Base-by-base conservation (phyloP, 2,329 filamentous ascomycete genomes). In the Aspergillus calidoustus region DNA sequence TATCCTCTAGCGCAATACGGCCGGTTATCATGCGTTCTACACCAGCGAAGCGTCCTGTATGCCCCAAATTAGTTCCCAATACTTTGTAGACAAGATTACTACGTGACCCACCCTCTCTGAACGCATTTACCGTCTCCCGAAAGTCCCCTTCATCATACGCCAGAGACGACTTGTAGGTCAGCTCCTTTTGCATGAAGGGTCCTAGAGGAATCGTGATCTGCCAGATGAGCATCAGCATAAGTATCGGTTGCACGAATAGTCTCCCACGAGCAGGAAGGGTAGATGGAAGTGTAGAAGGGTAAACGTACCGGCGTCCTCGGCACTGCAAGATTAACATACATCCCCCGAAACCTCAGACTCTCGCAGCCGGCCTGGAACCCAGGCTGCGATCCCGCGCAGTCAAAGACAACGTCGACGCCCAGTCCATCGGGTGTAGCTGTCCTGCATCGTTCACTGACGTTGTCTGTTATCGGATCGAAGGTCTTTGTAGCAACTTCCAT, bases 1-100 rank as follows among this genome's bases (percentile, higher is more conserved):
- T 53, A 23, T 62, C 60, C 34, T 62, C 60, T n/a, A 64, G 54
- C 8, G 25, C 15, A 6, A 64, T 44, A 1, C 53, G 49, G 22
- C 57, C 38, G 31, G 60, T 62, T 44, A 64, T 60, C 60, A 62
- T 64, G 9, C 17, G 28, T 41, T 62, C 62, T n/a, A 64, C 57
- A 5, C 62, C 62, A 41, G 57, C 15, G 34, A 64, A 64, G 17
- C 54, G 60, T 1, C 62, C 62, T 64, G 17, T 3, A 23, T 7
- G 6, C 17, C 11, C 28, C n/a, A 17, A 3, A 25, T 7, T 19
- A 41, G 28, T n/a, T 48, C 15, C 22, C 19, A 19, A 30, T 38
- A 23, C n/a, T 7, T 22, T 9, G 3, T 7, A 25, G 7, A 55
- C 2, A 3, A 46, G 7, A 15, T 2, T 17, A 22, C 5, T 7